Percentiles rank a stretch among this genome's conserved stretches.
phyloP scores from a whole-genome alignment of 805 yeast genomes.

The Monosporozyma siamensis region DNA sequence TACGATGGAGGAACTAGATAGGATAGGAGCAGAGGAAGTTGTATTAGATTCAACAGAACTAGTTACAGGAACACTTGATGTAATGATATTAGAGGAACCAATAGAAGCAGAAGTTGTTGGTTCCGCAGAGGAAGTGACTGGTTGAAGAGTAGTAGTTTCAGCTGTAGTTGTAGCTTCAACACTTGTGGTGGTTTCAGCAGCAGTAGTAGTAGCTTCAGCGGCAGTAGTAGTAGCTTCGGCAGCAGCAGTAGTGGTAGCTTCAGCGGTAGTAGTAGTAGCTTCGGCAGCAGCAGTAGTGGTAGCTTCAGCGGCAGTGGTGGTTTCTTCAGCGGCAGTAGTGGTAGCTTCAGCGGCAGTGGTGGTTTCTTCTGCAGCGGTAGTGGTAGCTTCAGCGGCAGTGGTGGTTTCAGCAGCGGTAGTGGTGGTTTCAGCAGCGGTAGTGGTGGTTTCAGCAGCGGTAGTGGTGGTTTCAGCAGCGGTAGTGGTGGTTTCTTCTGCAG shows the following conservation, averaged over 20 bases:
- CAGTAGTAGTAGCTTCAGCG: neutral
- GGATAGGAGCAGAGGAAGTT: too few species aligned
- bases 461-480: slow-evolving; percentile 32
- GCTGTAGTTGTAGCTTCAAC: too few species aligned
- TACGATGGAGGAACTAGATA: too few species aligned
- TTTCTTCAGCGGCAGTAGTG: neutral
- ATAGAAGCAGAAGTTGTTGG: too few species aligned
- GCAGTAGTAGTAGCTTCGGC: neutral
- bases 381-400: slow-evolving; percentile 31
- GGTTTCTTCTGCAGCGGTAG: neutral
- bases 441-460: slow-evolving; percentile 52
- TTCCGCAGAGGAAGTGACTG: too few species aligned
- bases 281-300: neutral
- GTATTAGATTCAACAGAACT: too few species aligned
- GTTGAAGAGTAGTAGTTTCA: too few species aligned
- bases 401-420: slow-evolving; percentile 70
- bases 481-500: neutral
- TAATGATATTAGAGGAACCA: too few species aligned
- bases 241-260: neutral
- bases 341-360: neutral
- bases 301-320: neutral
- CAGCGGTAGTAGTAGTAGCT: neutral
- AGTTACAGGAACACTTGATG: too few species aligned
- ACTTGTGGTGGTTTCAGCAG: too few species aligned
- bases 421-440: slow-evolving; percentile 59